Evolutionary conservation across 2,329 filamentous ascomycete species (phyloP), one percentile per base, ranked within the genome.

Genomic region (Penicillium sp.): DNA sequence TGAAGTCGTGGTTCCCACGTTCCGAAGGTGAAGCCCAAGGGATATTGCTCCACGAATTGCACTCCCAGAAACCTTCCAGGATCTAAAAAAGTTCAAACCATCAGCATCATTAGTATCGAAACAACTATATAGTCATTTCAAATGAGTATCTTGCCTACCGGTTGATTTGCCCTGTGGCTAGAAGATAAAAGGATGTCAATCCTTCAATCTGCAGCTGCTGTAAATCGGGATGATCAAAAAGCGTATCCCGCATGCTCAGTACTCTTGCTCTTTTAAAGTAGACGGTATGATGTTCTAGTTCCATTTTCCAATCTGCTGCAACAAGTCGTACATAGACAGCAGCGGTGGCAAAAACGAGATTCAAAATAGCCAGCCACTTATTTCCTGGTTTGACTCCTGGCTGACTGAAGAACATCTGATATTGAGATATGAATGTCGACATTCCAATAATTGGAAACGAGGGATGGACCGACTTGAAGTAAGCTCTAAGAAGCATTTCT

Each of bases 401-500:
- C 20, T 69, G 65, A 33, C 61, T 68, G 56, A 69, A 72, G 58
- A 74, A 74, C 14, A 71, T 66, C 43, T 72, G 68, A 45, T 76
- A 77, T 43, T 76, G 73, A 9, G 65, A 66, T n/a, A 70, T 66
- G 58, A 78, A 77, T 14, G 71, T 73, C 2, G 67, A 63, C 47
- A 69, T 69, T 8, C 73, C 71, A 52, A 78, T 68, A 16, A 78
- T 74, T 20, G 76, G 76, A 61, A 77, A 77, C 1, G 73, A 72
- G 1, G 73, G 67, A 60, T 78, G 74, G n/a, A 77, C 72, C 5
- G 72, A 72, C 11, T 64, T 65, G 47, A 77, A 63, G 54, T 76
- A 78, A 24, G 67, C 65, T 52, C 74, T 70, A 56, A 77, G 72
- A 38, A 78, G 66, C 30, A 68, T 66, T 16, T 69, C 66, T 8